Evolutionary conservation across 2,329 filamentous ascomycete genomes (phyloP).

Genomic region (Epicoccum nigrum): DNA sequence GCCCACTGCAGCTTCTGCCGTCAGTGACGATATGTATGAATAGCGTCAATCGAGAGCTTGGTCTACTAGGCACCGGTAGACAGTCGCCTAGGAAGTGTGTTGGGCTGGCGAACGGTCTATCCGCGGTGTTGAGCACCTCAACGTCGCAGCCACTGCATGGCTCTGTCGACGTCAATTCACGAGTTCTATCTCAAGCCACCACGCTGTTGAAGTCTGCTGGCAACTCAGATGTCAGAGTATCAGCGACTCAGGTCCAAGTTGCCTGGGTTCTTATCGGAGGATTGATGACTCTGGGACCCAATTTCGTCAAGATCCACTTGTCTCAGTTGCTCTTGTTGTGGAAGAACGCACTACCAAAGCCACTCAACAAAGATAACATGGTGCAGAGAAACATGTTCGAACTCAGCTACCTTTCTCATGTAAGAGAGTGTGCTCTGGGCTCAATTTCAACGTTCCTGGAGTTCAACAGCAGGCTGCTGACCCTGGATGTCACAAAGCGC

Average conservation of each 20-base stretch:
- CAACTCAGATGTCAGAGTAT: constrained; percentile 86
- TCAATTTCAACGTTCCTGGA: constrained; percentile 91
- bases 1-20: constrained; percentile 87
- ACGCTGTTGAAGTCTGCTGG: constrained; percentile 90
- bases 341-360: constrained; percentile 96
- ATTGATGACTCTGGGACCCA: constrained; percentile 93
- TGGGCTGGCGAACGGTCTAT: constrained; percentile 89
- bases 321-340: constrained; percentile 91
- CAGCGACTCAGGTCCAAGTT: constrained; percentile 94
- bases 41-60: constrained; percentile 85
- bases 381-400: constrained; percentile 83
- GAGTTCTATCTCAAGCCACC: constrained; percentile 88
- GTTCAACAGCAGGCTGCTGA: constrained; percentile 89
- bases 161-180: constrained; percentile 92
- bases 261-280: constrained; percentile 98
- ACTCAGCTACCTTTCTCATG: constrained; percentile 90
- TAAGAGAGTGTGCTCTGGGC: constrained; percentile 90
- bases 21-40: constrained; percentile 97
- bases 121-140: constrained; percentile 88
- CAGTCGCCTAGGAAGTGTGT: constrained; percentile 84
- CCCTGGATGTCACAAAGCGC: constrained; percentile 90
- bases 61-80: constrained; percentile 73
- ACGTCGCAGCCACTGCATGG: constrained; percentile 88
- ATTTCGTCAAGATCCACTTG: constrained; percentile 98
- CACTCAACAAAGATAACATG: constrained; percentile 89